Evolutionary conservation across 202 grass and related monocot species (phyloP), one percentile per base, ranked within the genome.

Genomic region (Eragrostis tef): DNA sequence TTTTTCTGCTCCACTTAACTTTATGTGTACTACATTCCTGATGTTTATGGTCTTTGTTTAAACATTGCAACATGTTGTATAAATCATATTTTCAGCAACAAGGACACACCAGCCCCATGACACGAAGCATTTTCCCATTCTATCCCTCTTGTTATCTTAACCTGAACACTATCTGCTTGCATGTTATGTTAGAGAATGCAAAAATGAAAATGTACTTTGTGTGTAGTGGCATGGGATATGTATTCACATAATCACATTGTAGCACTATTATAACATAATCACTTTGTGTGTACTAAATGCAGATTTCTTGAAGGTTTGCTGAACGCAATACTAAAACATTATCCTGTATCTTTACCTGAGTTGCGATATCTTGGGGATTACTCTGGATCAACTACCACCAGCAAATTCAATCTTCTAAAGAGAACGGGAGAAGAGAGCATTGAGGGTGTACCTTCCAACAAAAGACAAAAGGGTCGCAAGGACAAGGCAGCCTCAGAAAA

Each of bases 261-360:
- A 70, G 19, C 22, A 45, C 27, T 63, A 51, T 83, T 57, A 39
- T 68, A 73, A 53, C 49, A 62, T 41, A 48, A 60, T 60, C 60
- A 27, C 53, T 6, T n/a, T n/a, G n/a, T n/a, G n/a, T n/a, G n/a
- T n/a, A n/a, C n/a, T n/a, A 65, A 78, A 86, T 94, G 75, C 90
- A 97, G 94, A 81, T 81, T 97, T 34, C 83, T 93, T 63, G 94
- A 97, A 71, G 88, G 81, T 63, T 85, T 97, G 68, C 61, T 94
- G 70, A 89, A 97, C 57, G 64, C 72, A 47, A 84, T 77, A 74
- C 88, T 94, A 21, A 88, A 94, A 83, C 81, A 58, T 13, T 39
- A 90, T 80, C 87, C 90, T 81, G 36, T 92, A 62, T 92, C 72
- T 84, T 79, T 97, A 67, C 92, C 94, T 67, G 91, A 92, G 61